Evolutionary conservation across 2,329 filamentous ascomycete species (phyloP).

Genomic region (Aureobasidium sp.): DNA sequence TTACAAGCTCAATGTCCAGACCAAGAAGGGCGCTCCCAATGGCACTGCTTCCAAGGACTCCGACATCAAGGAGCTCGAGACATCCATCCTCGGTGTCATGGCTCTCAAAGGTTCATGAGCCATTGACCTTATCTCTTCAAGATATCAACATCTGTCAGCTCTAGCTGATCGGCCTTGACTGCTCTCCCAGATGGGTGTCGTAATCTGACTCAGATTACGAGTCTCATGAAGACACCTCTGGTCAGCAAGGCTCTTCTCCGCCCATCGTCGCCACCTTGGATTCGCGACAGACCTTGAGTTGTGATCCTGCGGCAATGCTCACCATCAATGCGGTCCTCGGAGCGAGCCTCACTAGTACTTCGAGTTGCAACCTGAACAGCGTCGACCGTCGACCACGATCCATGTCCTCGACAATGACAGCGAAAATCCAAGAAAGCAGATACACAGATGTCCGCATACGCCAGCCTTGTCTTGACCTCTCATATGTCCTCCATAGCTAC

Average conservation of each 20-base stretch:
- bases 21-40: conserved; percentile 36
- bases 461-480: not conserved
- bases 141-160: not conserved
- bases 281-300: not conserved
- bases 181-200: no score
- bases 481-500: not conserved
- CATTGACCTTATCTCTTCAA: not conserved
- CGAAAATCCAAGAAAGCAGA: not conserved
- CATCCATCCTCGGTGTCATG: conserved; percentile 67
- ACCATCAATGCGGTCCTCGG: not conserved
- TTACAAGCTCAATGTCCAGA: conserved; percentile 66
- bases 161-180: no score
- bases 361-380: not conserved
- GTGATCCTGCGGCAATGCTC: not conserved
- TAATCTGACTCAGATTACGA: no score
- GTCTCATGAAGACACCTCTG: no score
- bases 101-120: conserved; percentile 58
- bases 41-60: conserved; percentile 16
- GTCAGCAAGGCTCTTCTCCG: no score
- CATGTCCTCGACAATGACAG: not conserved
- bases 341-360: not conserved
- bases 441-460: not conserved
- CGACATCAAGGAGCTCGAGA: conserved; percentile 51
- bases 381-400: not conserved
- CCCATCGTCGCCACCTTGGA: no score